Base-by-base conservation (phyloP, 495 filamentous ascomycete genomes). In the Penicillium subrubescens region DNA sequence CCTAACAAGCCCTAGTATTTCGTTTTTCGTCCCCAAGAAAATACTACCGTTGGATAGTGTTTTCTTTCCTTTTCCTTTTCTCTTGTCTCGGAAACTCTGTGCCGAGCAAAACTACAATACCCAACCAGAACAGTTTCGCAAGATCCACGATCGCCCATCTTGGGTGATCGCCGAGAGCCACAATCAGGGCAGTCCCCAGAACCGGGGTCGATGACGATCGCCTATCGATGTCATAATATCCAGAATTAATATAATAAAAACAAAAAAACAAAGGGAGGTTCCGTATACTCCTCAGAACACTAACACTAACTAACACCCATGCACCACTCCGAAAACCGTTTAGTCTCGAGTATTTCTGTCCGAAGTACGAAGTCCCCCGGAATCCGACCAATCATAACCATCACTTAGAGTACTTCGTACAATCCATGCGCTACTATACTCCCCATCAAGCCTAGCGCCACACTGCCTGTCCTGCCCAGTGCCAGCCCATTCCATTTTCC, bases 121-220 rank as follows among this genome's bases (percentile, higher is more conserved):
- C 25, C 25, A 54, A 31, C 27, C 25, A 54, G 8, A 27, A 5
- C 55, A 48, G 6, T 5, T 5, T 10, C 25, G 25, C 48, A 52
- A 27, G 57, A 60, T 46, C 57, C 57, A 34, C 43, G 59, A 61
- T 61, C 59, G 31, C 59, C 34, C 19, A 17, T 48, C 57, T 59
- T 34, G 57, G 41, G 11, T 17, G 57, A 59, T 59, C 57, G 57
- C 57, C 43, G 19, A 59, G 57, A 23, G 31, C 39, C 41, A 59
- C 37, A 56, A 19, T 15, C 29, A 19, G 23, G 41, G 41, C 35
- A 58, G 58, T 43, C 51, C 59, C 59, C 59, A 34, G 14, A 52
- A 33, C 44, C 37, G 59, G 46, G 50, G 59, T 53, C 33, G 21
- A 53, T 2, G 31, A 33, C 14, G 48, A 43, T 61, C 59, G 59